Conservation (phyloP, 1,284 basidiomycete genomes). For the Heterobasidion irregulare region DNA sequence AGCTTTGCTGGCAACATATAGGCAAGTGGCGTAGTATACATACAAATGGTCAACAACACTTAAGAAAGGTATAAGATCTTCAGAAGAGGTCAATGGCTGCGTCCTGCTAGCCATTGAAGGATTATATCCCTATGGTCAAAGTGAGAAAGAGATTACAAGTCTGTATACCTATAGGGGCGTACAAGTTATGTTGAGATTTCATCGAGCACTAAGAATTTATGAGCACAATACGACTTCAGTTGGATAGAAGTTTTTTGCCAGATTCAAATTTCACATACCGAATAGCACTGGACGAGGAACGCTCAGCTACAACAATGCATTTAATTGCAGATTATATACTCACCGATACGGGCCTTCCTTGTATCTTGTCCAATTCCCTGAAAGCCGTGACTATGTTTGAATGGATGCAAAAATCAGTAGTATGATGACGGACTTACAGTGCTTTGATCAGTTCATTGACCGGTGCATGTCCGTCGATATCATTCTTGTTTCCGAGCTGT, state of each 20-base stretch:
- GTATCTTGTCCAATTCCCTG: conserved; percentile 77
- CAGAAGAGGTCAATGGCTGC: conserved; percentile 33
- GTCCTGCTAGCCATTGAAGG: conserved; percentile 61
- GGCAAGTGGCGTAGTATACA: not conserved
- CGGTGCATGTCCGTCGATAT: conserved; percentile 70
- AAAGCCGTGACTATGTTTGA: not conserved
- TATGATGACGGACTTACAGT: conserved; percentile 45
- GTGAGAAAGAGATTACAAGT: conserved; percentile 1
- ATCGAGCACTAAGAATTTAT: conserved; percentile 65
- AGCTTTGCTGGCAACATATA: not conserved
- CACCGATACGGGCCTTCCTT: conserved; percentile 81
- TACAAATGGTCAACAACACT: conserved; percentile 3
- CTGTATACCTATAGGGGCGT: conserved; percentile 17
- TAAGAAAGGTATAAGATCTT: not conserved
- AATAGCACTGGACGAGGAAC: conserved; percentile 55
- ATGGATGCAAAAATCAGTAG: not conserved
- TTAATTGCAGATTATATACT: conserved; percentile 22
- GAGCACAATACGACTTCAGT: conserved; percentile 8
- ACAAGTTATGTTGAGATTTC: conserved; percentile 93
- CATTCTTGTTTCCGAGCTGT: conserved; percentile 93
- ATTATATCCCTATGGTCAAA: conserved; percentile 53
- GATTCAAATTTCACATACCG: conserved; percentile 34
- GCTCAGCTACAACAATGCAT: not conserved
- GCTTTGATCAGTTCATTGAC: conserved; percentile 84
- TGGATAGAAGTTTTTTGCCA: too few species aligned